Evolutionary conservation across 192 early-diverging fungal genomes (phyloP).

Genomic region (Coemansia sp.): DNA sequence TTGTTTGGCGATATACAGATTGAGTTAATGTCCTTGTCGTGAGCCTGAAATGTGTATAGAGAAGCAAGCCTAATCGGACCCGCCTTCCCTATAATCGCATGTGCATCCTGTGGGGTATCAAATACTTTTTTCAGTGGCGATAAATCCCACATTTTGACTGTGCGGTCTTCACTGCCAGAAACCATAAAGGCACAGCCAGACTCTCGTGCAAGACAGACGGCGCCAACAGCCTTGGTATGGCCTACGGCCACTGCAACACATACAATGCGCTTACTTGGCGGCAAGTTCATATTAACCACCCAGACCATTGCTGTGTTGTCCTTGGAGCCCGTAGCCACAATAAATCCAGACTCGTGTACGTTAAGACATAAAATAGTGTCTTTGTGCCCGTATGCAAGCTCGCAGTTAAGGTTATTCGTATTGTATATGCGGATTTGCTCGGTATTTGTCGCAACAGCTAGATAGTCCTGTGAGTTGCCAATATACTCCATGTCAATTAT

Average conservation of each 20-base stretch:
- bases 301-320: conserved; percentile 88
- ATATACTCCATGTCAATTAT: conserved; percentile 84
- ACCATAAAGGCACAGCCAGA: conserved; percentile 64
- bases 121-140: conserved; percentile 46
- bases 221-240: conserved; percentile 91
- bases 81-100: conserved; percentile 6
- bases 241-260: conserved; percentile 77
- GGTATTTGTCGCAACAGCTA: conserved; percentile 92
- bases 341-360: conserved; percentile 63
- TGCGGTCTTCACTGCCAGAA: conserved; percentile 92
- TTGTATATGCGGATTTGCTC: conserved; percentile 91
- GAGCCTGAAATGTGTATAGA: conserved; percentile 88
- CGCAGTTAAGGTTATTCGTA: conserved; percentile 74
- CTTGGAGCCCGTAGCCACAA: conserved; percentile 87
- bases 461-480: conserved; percentile 67
- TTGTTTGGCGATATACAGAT: conserved; percentile 90
- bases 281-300: conserved; percentile 65
- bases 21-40: conserved; percentile 97
- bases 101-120: conserved; percentile 20
- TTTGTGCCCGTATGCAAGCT: conserved; percentile 85
- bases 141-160: conserved; percentile 93
- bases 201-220: conserved; percentile 78
- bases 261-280: conserved; percentile 59
- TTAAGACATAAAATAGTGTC: conserved; percentile 86
- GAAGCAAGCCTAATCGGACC: conserved; percentile 51